These are phyloP conservation scores for Solanum chmielewskii DNA, from an alignment of 257 asterid species.

Conservation along the genomic window DNA sequence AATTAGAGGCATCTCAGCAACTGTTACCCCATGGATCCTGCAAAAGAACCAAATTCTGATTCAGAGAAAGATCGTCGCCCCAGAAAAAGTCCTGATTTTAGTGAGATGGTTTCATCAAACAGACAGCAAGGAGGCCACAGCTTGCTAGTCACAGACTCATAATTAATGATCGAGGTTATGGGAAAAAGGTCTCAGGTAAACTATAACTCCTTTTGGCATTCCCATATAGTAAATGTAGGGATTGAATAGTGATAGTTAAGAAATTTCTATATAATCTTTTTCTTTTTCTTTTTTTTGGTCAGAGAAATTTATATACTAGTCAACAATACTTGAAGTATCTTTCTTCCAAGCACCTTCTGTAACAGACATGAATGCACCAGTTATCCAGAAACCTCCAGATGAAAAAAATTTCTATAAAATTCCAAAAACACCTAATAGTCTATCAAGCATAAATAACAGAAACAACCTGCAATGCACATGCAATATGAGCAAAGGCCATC, in stretches of 20 bases:
- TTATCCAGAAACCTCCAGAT: neutral
- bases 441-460: neutral
- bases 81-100: neutral
- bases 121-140: neutral
- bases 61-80: neutral
- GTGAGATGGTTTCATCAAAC: neutral
- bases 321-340: neutral
- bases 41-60: slow-evolving; percentile 8
- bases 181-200: neutral
- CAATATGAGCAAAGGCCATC: neutral
- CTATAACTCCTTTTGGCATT: neutral
- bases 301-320: neutral
- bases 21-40: slow-evolving; percentile 83
- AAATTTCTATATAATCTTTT: neutral
- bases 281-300: neutral
- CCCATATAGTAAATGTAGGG: neutral
- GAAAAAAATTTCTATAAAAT: neutral
- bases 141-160: neutral
- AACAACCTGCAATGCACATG: neutral
- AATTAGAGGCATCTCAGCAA: slow-evolving; percentile 93
- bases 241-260: neutral
- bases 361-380: neutral
- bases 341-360: neutral
- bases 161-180: neutral
- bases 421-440: neutral